A percentile compares a stretch with the other conserved stretches of the same genome.
Evolutionary conservation across 768 basidiomycete genomes (phyloP).

Genomic region (Amanita rimosa): DNA sequence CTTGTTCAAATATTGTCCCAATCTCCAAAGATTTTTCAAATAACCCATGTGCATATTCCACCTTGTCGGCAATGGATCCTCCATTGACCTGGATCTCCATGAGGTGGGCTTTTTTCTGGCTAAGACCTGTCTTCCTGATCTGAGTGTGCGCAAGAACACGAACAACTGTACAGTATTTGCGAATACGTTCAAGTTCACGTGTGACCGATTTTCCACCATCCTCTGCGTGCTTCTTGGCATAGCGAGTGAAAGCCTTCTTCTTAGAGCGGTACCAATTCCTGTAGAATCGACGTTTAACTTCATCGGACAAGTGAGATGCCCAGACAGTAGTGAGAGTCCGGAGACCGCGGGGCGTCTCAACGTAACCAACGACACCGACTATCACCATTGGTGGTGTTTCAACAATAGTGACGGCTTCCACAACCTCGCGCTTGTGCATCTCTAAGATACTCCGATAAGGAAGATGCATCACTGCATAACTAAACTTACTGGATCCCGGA

Average conservation of each 20-base stretch:
- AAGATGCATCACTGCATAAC: not conserved
- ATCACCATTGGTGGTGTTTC: slow-evolving; percentile 97
- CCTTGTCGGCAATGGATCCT: slow-evolving; percentile 92
- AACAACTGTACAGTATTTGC: slow-evolving; percentile 99
- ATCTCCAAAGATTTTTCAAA: slow-evolving; percentile 97
- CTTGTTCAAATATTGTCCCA: slow-evolving; percentile 82
- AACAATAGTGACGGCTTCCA: slow-evolving; percentile 92
- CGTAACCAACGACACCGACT: slow-evolving; percentile 97
- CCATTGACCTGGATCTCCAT: slow-evolving; percentile 99
- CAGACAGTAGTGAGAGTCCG: slow-evolving; percentile 98
- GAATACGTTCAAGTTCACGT: slow-evolving; percentile 97
- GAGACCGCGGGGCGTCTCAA: slow-evolving; percentile 98
- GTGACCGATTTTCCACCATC: slow-evolving; percentile 84
- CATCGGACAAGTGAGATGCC: slow-evolving; percentile 97
- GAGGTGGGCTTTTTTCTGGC: slow-evolving; percentile 98
- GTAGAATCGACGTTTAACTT: slow-evolving; percentile 98
- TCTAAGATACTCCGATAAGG: slow-evolving; percentile 35
- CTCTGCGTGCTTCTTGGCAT: slow-evolving; percentile 98
- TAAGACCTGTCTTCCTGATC: slow-evolving; percentile 93
- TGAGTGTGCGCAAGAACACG: slow-evolving; percentile 99
- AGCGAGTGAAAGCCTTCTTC: slow-evolving; percentile 99
- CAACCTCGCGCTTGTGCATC: slow-evolving; percentile 99
- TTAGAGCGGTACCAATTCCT: slow-evolving; percentile 99
- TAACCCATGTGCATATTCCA: slow-evolving; percentile 85
- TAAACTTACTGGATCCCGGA: slow-evolving; percentile 89